Percentiles rank a stretch among this genome's conserved stretches.
phyloP scores from a whole-genome alignment of 2,329 filamentous ascomycete genomes.

The Penicillium brevicompactum region DNA sequence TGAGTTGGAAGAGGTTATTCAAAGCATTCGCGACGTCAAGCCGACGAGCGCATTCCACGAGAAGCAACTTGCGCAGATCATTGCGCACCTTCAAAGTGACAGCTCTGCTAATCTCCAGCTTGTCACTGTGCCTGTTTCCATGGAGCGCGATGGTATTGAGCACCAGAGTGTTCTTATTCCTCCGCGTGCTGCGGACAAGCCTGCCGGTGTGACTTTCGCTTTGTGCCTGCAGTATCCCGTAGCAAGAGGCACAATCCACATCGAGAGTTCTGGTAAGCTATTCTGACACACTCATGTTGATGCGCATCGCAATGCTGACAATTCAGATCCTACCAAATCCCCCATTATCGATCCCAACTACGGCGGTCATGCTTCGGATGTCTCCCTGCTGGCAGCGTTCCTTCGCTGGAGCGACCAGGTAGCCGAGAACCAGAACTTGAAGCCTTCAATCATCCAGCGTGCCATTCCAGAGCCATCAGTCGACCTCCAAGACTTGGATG shows the following conservation, averaged over 20 bases:
- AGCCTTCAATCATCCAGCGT: conserved; percentile 8
- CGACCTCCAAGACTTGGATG: conserved; percentile 15
- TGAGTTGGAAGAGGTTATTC: conserved; percentile 13
- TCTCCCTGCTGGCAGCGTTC: conserved; percentile 19
- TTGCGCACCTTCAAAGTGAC: conserved; percentile 13
- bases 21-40: conserved; percentile 17
- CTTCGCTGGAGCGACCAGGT: conserved; percentile 22
- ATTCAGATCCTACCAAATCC: conserved; percentile 16
- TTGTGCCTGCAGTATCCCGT: conserved; percentile 24
- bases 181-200: conserved; percentile 2
- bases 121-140: conserved; percentile 9
- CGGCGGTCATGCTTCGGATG: conserved; percentile 17
- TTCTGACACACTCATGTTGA: neutral
- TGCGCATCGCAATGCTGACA: neutral
- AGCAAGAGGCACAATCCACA: conserved; percentile 24
- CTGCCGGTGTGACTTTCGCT: conserved; percentile 14
- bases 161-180: conserved; percentile 14
- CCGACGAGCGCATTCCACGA: conserved; percentile 16
- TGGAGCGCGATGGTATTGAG: conserved; percentile 3
- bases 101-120: conserved; percentile 18
- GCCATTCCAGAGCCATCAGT: conserved; percentile 11
- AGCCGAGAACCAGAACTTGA: conserved; percentile 5
- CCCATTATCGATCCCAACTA: conserved; percentile 23
- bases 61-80: conserved; percentile 15
- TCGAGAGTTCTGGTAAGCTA: conserved; percentile 12